Conservation (phyloP, 2,329 filamentous ascomycete species). For the Ophiognomonia clavigignenti-juglandacearum region DNA sequence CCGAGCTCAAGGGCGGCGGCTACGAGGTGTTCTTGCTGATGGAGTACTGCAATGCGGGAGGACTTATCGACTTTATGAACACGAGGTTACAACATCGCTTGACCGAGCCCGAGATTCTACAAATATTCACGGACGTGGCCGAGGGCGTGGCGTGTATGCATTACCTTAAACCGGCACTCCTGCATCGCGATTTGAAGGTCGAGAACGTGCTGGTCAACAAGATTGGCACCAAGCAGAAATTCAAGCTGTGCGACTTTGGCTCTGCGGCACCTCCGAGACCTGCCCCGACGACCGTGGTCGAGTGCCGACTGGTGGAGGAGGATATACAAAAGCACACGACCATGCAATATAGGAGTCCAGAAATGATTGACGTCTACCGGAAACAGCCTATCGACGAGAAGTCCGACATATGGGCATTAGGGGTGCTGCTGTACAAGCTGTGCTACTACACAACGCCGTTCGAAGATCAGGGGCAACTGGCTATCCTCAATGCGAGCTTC, state of each 20-base stretch:
- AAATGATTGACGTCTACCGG: conserved; percentile 98
- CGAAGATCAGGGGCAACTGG: conserved; percentile 94
- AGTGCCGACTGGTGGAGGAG: conserved; percentile 91
- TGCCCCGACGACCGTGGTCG: conserved; percentile 78
- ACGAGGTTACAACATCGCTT: conserved; percentile 91
- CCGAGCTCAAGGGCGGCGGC: conserved; percentile 83
- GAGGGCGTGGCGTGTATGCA: conserved; percentile 99
- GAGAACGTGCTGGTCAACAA: conserved; percentile 91
- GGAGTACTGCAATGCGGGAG: conserved; percentile 94
- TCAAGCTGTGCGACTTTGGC: conserved; percentile 98
- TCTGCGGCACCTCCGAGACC: conserved; percentile 80
- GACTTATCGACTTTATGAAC: conserved; percentile 99
- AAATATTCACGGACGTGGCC: conserved; percentile 93
- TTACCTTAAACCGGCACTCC: conserved; percentile 87
- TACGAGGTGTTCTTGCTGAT: conserved; percentile 98
- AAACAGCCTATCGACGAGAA: conserved; percentile 98
- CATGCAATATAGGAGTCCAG: conserved; percentile 92
- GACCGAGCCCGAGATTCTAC: conserved; percentile 94
- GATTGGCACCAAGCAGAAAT: conserved; percentile 61
- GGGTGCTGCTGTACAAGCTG: conserved; percentile 92
- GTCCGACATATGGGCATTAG: conserved; percentile 96
- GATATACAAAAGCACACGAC: conserved; percentile 97
- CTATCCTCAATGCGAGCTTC: conserved; percentile 92
- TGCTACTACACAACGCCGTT: conserved; percentile 99
- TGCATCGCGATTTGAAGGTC: conserved; percentile 94